Conservation (phyloP, 768 basidiomycete species). For the Boletus rufocinnamomeus region DNA sequence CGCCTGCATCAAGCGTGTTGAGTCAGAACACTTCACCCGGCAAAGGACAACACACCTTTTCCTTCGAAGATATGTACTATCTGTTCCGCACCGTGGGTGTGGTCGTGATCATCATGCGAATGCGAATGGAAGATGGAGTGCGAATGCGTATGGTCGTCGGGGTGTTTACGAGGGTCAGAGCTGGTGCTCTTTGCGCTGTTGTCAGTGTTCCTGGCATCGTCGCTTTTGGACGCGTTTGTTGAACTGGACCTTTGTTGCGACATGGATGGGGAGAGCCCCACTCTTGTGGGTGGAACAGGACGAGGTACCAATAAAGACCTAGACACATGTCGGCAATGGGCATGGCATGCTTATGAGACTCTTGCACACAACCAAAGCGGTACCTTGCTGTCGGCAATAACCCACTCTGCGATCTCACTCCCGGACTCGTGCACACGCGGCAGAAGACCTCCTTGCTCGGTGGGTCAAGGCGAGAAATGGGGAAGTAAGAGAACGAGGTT, state of each 20-base stretch:
- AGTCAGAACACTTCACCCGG: not conserved
- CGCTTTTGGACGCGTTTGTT: constrained; percentile 16
- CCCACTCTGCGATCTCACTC: constrained; percentile 2
- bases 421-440: not conserved
- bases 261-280: constrained; percentile 20
- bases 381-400: constrained; percentile 18
- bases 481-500: not conserved
- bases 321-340: constrained; percentile 14
- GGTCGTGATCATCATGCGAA: constrained; percentile 59
- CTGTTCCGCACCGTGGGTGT: constrained; percentile 62
- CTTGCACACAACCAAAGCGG: not conserved
- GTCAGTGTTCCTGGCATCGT: constrained; percentile 32
- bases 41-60: constrained; percentile 46
- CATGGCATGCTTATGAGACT: constrained; percentile 8
- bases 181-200: not conserved
- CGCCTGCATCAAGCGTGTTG: constrained; percentile 46
- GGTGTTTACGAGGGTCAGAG: constrained; percentile 42
- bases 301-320: constrained; percentile 15
- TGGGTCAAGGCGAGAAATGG: not conserved
- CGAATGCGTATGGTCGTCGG: constrained; percentile 50
- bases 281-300: not conserved
- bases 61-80: constrained; percentile 70
- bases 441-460: not conserved
- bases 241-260: constrained; percentile 22
- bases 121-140: constrained; percentile 70